Conservation (phyloP, 73 alveolate species). For the Blepharisma japonicum region DNA sequence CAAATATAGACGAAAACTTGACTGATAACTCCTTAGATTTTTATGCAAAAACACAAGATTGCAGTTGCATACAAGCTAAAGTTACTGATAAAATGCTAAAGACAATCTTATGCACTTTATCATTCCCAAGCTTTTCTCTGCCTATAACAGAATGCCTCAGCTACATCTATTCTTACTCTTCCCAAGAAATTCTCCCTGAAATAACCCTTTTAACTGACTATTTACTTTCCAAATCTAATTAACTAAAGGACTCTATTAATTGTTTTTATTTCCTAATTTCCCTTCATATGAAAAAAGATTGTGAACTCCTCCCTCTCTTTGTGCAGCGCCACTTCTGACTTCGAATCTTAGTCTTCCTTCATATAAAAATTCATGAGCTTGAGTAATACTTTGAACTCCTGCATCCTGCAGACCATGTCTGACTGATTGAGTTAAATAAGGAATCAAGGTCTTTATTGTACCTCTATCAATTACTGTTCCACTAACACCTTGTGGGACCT, state of each 20-base stretch:
- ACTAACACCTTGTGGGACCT: conserved; percentile 50
- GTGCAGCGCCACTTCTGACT: conserved; percentile 50
- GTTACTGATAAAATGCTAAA: no score
- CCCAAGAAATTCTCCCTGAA: no score
- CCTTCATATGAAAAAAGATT: conserved; percentile 25
- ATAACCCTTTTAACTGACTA: no score
- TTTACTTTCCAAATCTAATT: no score
- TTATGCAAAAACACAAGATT: no score
- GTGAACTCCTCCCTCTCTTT: conserved; percentile 55
- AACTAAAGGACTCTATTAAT: no score
- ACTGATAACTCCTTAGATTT: no score
- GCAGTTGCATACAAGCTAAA: no score
- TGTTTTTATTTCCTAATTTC: background rate
- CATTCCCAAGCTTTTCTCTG: no score
- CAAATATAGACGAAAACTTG: background rate
- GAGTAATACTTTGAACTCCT: conserved; percentile 16
- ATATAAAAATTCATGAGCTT: conserved; percentile 16
- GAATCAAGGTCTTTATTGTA: conserved; percentile 47
- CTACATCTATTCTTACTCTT: no score
- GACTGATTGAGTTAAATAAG: conserved; percentile 45
- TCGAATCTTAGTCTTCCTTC: conserved; percentile 47
- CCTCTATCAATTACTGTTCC: conserved; percentile 61
- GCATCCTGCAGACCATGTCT: conserved; percentile 55
- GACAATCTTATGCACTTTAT: no score
- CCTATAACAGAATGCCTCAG: no score